Conservation (phyloP, 2,329 filamentous ascomycete genomes). For the Alternaria brassicicola region DNA sequence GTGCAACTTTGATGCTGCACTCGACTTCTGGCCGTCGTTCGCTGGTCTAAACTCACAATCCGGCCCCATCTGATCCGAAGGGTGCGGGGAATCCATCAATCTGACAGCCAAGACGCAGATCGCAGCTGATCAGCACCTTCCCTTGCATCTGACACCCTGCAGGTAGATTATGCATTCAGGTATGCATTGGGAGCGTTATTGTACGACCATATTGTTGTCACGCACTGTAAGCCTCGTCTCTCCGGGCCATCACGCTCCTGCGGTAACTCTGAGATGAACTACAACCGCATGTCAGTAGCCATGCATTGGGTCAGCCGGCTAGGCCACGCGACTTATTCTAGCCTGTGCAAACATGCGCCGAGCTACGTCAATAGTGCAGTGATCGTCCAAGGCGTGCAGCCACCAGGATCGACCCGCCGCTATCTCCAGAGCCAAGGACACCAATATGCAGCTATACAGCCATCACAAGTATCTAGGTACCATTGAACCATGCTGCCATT, state of each 20-base stretch:
- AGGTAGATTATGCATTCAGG: constrained; percentile 16
- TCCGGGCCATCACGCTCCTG: background rate
- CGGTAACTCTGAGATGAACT: background rate
- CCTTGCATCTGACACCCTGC: constrained; percentile 26
- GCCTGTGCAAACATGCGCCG: background rate
- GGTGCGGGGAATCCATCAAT: constrained; percentile 19
- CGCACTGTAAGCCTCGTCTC: background rate
- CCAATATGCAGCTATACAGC: constrained; percentile 23
- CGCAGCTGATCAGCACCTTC: constrained; percentile 12
- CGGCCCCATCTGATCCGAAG: constrained; percentile 1
- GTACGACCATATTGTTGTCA: constrained; percentile 14
- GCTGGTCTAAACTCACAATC: background rate
- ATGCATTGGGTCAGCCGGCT: constrained; percentile 16
- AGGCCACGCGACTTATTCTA: constrained; percentile 10
- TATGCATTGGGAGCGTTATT: constrained; percentile 24
- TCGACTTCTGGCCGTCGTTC: background rate
- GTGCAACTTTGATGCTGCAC: background rate
- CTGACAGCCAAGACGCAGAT: constrained; percentile 20
- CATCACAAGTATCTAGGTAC: constrained; percentile 19
- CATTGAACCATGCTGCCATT: constrained; percentile 21
- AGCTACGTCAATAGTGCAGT: constrained; percentile 13
- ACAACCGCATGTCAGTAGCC: constrained; percentile 2
- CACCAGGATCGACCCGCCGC: constrained; percentile 32
- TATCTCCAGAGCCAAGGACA: constrained; percentile 28
- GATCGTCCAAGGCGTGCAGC: constrained; percentile 37